Base-by-base conservation (phyloP, 306 rosid species). In the Casuarina glauca region DNA sequence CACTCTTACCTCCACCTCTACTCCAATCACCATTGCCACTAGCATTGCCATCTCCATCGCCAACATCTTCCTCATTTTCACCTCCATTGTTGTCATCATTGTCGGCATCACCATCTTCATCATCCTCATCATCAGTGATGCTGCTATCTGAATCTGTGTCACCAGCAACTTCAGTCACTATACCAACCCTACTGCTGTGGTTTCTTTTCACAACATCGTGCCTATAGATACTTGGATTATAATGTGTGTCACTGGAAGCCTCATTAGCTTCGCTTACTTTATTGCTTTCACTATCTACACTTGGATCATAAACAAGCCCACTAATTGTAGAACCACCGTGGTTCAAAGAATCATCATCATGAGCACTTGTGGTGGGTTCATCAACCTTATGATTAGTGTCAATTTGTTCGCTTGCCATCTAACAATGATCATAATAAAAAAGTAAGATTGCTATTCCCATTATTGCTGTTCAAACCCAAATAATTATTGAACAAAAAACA, bases 81-180 rank as follows among this genome's bases (percentile, higher is more conserved):
- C 78, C 90, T 41, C 68, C 83, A 46, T 76, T 88, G 6, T 75
- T 86, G 11, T 85, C 90, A 7, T 60, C 85, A 0, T 76, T 80
- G 35, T 86, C 86, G 32, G 70, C 82, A 0, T 77, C 84, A 1
- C 84, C 90, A 17, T 88, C 89, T 0, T 85, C 87, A 2, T 82
- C 94, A 11, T 90, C 91, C 19, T 87, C 97, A 13, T 91, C 94
- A 52, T 89, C 97, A 68, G 90, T 83, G 52, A 83, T 79, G 83
- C 87, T 78, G 67, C 96, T 82, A 78, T 95, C 97, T 32, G 98
- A 91, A 76, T 95, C 98, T 4, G 86, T 74, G 86, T 93, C 99
- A 80, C 99, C 99, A 16, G 89, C 88, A 75, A 93, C 97, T 85
- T 93, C 99, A 15, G 94, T 91, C 84, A 91, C 99, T 80, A 96